phyloP scores from a whole-genome alignment of 495 filamentous ascomycete species.

The Rhypophila decipiens region DNA sequence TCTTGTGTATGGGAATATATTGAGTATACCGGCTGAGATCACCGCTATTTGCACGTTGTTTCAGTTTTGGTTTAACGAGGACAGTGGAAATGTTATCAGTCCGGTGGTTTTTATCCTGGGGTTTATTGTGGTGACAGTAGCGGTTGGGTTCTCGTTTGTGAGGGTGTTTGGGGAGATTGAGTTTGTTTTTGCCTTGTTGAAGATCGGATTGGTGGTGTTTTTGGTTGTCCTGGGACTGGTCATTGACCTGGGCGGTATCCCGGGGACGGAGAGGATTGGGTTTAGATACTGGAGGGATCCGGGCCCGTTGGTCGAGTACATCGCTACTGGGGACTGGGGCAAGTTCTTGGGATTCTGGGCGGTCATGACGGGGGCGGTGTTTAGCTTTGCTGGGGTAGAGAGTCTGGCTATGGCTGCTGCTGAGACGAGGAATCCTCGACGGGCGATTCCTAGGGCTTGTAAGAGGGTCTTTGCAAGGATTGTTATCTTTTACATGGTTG shows the following conservation, averaged over 20 bases:
- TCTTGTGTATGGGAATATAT: constrained; percentile 41
- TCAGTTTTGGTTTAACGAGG: constrained; percentile 51
- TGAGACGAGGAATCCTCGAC: constrained; percentile 65
- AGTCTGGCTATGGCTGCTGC: constrained; percentile 62
- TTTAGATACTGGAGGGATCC: constrained; percentile 65
- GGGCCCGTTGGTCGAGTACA: constrained; percentile 61
- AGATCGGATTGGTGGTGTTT: constrained; percentile 58
- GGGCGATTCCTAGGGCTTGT: constrained; percentile 64
- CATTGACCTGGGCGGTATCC: constrained; percentile 56
- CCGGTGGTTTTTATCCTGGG: constrained; percentile 48
- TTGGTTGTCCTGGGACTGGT: constrained; percentile 65
- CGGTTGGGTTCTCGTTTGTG: constrained; percentile 48
- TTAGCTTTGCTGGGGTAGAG: constrained; percentile 52
- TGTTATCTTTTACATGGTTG: constrained; percentile 64
- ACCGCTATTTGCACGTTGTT: constrained; percentile 56
- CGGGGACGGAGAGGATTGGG: constrained; percentile 50
- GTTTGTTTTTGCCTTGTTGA: constrained; percentile 54
- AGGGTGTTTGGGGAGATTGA: constrained; percentile 59
- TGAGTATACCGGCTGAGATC: constrained; percentile 54
- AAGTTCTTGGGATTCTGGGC: constrained; percentile 55
- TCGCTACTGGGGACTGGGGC: constrained; percentile 42
- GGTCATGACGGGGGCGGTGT: constrained; percentile 54
- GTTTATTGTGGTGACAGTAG: constrained; percentile 48
- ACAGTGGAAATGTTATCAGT: no score
- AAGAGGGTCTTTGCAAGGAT: constrained; percentile 66